These are phyloP conservation scores for Talaromyces sp. DNA, from an alignment of 2,329 filamentous ascomycete genomes.

Conservation along the genomic window DNA sequence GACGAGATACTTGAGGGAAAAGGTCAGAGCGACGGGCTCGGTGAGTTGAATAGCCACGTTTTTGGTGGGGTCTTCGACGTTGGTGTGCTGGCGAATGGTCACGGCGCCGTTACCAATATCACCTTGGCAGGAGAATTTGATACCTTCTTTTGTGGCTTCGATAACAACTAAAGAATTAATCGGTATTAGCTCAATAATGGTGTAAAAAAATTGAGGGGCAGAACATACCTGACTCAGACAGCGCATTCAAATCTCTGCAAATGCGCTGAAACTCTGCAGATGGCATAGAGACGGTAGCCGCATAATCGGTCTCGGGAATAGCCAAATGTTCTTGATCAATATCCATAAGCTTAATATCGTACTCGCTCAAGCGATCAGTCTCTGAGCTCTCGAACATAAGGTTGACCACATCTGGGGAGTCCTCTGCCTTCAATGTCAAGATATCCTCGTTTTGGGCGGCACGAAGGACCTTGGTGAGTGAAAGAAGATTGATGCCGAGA, in stretches of 20 bases:
- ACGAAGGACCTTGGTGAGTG: slow-evolving; percentile 93
- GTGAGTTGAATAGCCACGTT: slow-evolving; percentile 86
- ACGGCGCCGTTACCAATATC: slow-evolving; percentile 96
- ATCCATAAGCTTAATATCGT: slow-evolving; percentile 99
- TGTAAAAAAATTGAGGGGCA: neutral
- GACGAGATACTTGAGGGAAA: slow-evolving; percentile 98
- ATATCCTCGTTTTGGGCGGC: slow-evolving; percentile 92
- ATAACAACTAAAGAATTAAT: slow-evolving; percentile 66
- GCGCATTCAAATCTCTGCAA: slow-evolving; percentile 81
- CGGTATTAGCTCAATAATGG: neutral
- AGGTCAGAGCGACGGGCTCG: slow-evolving; percentile 90
- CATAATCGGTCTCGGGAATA: slow-evolving; percentile 98
- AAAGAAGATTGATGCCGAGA: slow-evolving; percentile 93
- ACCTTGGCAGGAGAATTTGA: slow-evolving; percentile 89
- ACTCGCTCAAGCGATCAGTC: slow-evolving; percentile 92
- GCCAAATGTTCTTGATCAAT: slow-evolving; percentile 99
- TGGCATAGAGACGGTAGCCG: slow-evolving; percentile 85
- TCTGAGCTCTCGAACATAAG: slow-evolving; percentile 87
- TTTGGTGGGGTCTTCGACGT: slow-evolving; percentile 81
- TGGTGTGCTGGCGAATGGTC: slow-evolving; percentile 81
- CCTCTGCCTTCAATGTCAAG: slow-evolving; percentile 94
- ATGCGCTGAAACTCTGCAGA: slow-evolving; percentile 89
- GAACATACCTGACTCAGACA: slow-evolving; percentile 87
- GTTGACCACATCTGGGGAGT: slow-evolving; percentile 92
- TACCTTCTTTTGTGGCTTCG: slow-evolving; percentile 92